phyloP scores from a whole-genome alignment of 2,329 filamentous ascomycete genomes.

The Aspergillus carbonarius region DNA sequence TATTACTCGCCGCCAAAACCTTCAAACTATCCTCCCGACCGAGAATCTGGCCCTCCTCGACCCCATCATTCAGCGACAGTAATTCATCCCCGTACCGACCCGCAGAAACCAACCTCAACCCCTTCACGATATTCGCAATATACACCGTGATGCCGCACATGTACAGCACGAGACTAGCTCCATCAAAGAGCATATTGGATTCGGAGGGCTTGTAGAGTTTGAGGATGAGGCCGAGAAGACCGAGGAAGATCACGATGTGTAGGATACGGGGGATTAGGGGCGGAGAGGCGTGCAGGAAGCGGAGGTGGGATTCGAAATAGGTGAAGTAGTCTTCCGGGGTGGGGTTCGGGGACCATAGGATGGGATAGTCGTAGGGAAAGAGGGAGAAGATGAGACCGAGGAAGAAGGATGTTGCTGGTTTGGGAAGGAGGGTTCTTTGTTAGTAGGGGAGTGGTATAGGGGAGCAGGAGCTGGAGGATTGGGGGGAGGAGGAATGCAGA shows the following conservation, averaged over 20 bases:
- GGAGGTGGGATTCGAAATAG: slow-evolving; percentile 84
- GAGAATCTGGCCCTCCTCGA: slow-evolving; percentile 67
- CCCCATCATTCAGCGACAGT: slow-evolving; percentile 17
- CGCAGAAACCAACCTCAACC: slow-evolving; percentile 75
- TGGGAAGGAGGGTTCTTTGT: neutral
- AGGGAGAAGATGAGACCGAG: slow-evolving; percentile 95
- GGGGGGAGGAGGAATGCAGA: slow-evolving; percentile 2
- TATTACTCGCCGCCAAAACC: slow-evolving; percentile 91
- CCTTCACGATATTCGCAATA: slow-evolving; percentile 94
- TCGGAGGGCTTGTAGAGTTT: slow-evolving; percentile 95
- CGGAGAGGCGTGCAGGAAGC: slow-evolving; percentile 86
- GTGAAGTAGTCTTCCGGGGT: slow-evolving; percentile 66
- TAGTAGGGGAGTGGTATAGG: slow-evolving; percentile 15
- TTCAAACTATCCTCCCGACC: slow-evolving; percentile 85
- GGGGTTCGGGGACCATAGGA: slow-evolving; percentile 46
- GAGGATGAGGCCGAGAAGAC: slow-evolving; percentile 82
- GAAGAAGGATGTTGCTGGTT: slow-evolving; percentile 86
- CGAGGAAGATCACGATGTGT: slow-evolving; percentile 86
- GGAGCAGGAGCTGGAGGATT: slow-evolving; percentile 8
- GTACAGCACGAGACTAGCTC: slow-evolving; percentile 69
- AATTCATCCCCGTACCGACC: slow-evolving; percentile 62
- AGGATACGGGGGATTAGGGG: slow-evolving; percentile 90
- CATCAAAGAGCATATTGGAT: slow-evolving; percentile 92
- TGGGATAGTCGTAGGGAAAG: slow-evolving; percentile 76
- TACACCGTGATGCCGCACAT: slow-evolving; percentile 90